These are phyloP conservation scores for Pilobolus umbonatus DNA, from an alignment of 192 early-diverging fungal genomes.

Conservation along the genomic window DNA sequence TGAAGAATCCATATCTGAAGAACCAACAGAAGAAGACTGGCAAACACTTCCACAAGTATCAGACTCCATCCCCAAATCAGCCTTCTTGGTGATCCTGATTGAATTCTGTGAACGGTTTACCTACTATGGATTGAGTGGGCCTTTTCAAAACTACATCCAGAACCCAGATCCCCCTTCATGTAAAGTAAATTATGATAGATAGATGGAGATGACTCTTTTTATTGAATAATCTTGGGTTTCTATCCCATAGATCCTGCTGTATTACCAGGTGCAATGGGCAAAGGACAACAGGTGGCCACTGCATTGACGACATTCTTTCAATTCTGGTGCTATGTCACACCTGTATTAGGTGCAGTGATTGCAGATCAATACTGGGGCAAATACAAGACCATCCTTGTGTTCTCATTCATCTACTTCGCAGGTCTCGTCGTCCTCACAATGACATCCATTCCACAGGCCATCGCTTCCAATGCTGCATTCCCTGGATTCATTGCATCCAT, in stretches of 20 bases:
- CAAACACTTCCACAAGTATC: conserved; percentile 51
- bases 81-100: conserved; percentile 51
- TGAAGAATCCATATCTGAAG: no score
- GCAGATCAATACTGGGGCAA: conserved; percentile 74
- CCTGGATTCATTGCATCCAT: conserved; percentile 65
- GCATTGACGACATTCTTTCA: conserved; percentile 53
- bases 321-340: conserved; percentile 46
- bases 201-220: conserved; percentile 1
- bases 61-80: conserved; percentile 53
- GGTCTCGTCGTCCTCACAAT: conserved; percentile 59
- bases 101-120: conserved; percentile 67
- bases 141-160: conserved; percentile 45
- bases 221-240: not conserved
- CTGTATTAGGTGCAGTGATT: conserved; percentile 58
- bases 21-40: conserved; percentile 59
- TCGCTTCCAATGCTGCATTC: conserved; percentile 49
- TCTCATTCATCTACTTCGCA: conserved; percentile 57
- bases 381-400: conserved; percentile 68
- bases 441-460: conserved; percentile 55
- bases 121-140: conserved; percentile 55
- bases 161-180: conserved; percentile 17
- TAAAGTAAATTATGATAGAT: conserved; percentile 19
- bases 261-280: conserved; percentile 47
- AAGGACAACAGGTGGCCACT: conserved; percentile 50
- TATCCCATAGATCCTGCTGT: conserved; percentile 25